A percentile compares a stretch with the other conserved stretches of the same genome.
Evolutionary conservation across 108 stramenopile species (phyloP).

Genomic region (Cyclostephanos tholiformis): DNA sequence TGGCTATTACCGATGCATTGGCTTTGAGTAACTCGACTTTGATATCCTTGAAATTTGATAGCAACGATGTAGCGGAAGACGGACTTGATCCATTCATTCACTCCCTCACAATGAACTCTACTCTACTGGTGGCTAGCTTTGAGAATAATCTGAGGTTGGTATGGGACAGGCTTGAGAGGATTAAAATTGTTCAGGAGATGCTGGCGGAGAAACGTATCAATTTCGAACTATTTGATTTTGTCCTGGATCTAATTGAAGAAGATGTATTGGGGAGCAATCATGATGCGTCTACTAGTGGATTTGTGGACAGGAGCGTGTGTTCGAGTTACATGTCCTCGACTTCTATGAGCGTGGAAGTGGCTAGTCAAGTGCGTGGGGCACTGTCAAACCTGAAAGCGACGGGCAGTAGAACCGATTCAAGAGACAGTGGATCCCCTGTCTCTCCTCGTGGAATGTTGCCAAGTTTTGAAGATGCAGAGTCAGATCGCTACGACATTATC

Average conservation of each 20-base stretch:
- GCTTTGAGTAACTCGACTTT: constrained; percentile 38
- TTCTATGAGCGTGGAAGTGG: constrained; percentile 22
- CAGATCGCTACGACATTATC: too few species aligned
- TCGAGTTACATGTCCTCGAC: constrained; percentile 47
- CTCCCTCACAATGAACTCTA: constrained; percentile 51
- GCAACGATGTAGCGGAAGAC: constrained; percentile 39
- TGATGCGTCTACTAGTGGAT: constrained; percentile 10
- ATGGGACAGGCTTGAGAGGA: background rate
- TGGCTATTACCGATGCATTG: constrained; percentile 33
- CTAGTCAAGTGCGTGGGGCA: constrained; percentile 17
- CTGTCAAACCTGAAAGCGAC: background rate
- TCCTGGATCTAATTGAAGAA: constrained; percentile 26
- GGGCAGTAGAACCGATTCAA: background rate
- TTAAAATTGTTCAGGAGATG: background rate
- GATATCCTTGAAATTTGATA: constrained; percentile 42
- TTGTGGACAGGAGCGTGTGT: constrained; percentile 42
- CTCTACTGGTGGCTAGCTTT: constrained; percentile 45
- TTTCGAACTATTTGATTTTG: constrained; percentile 39
- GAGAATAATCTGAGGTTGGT: constrained; percentile 33
- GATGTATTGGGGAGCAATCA: background rate
- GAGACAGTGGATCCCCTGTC: too few species aligned
- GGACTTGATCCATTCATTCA: constrained; percentile 55
- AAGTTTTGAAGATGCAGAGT: too few species aligned
- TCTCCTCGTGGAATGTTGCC: too few species aligned
- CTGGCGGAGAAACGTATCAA: constrained; percentile 34